A percentile compares a stretch with the other conserved stretches of the same genome.
phyloP scores from a whole-genome alignment of 2,329 filamentous ascomycete species.

The Paraphaeosphaeria sporulosa region DNA sequence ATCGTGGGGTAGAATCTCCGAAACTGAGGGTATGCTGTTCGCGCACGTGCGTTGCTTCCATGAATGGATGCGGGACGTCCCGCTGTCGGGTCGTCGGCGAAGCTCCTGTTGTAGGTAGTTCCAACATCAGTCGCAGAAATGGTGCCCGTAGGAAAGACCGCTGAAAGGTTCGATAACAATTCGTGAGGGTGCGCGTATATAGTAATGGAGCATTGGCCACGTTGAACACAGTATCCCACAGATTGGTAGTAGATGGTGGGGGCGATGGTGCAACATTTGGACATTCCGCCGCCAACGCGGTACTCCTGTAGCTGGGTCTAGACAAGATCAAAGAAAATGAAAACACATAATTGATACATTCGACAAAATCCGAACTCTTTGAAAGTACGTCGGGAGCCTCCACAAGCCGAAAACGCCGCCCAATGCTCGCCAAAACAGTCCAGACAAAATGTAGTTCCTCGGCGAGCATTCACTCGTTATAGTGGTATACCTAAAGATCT shows the following conservation, averaged over 20 bases:
- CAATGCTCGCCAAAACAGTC: slow-evolving; percentile 15
- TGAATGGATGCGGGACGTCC: neutral
- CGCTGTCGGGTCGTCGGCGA: neutral
- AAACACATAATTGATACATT: slow-evolving; percentile 11
- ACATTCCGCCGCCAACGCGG: slow-evolving; percentile 1
- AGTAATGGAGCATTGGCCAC: no score
- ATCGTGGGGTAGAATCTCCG: neutral
- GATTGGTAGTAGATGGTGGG: no score
- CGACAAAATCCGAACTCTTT: neutral
- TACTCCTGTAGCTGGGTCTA: neutral
- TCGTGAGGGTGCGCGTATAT: no score
- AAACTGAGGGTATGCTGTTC: neutral
- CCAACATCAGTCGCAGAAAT: neutral
- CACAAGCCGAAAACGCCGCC: slow-evolving; percentile 10
- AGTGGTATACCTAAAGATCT: slow-evolving; percentile 76
- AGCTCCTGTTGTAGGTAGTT: neutral
- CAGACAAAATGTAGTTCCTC: slow-evolving; percentile 8
- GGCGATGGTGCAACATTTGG: neutral
- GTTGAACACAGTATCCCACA: no score
- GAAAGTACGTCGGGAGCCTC: neutral
- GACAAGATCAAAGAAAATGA: neutral
- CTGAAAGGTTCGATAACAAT: no score
- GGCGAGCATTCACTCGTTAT: slow-evolving; percentile 72
- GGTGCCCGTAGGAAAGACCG: no score
- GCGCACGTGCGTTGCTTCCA: slow-evolving; percentile 3